Conservation (phyloP, 345 rosid species). For the Populus pruinosa region DNA sequence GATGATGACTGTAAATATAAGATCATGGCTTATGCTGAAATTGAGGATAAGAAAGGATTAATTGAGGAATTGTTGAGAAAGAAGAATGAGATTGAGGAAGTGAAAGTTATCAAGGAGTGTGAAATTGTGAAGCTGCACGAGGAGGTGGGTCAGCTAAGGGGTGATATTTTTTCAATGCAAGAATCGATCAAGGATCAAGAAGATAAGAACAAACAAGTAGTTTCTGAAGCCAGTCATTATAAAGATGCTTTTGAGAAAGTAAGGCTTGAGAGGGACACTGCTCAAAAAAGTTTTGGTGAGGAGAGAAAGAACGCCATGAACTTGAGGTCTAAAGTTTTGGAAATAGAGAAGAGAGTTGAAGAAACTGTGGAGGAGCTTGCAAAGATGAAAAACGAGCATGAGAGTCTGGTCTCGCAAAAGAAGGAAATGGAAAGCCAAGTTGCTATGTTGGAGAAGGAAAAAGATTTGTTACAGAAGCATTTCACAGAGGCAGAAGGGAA, state of each 20-base stretch:
- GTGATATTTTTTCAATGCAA: conserved; percentile 27
- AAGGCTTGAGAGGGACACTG: conserved; percentile 39
- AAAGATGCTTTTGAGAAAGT: conserved; percentile 14
- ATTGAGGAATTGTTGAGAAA: conserved; percentile 34
- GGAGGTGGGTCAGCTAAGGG: conserved; percentile 37
- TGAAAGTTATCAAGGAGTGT: conserved; percentile 29
- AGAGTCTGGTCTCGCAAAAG: conserved; percentile 32
- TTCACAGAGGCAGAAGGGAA: conserved; percentile 38
- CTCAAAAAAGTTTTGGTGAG: conserved; percentile 34
- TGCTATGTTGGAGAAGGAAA: conserved; percentile 38
- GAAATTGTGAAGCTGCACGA: conserved; percentile 38
- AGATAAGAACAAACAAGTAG: conserved; percentile 34
- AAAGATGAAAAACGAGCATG: conserved; percentile 26
- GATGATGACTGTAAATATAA: conserved; percentile 15
- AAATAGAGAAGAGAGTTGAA: conserved; percentile 40
- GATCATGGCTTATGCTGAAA: conserved; percentile 17
- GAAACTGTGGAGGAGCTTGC: conserved; percentile 33
- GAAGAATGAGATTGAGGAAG: conserved; percentile 46
- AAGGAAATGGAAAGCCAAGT: conserved; percentile 28
- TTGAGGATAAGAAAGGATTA: conserved; percentile 32
- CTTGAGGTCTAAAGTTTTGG: conserved; percentile 32
- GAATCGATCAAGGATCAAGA: conserved; percentile 24
- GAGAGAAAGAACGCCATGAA: conserved; percentile 38
- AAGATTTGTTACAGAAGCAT: conserved; percentile 33
- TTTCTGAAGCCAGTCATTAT: conserved; percentile 19